These are phyloP conservation scores for Chrysopogon serrulatus DNA, from an alignment of 176 grass and related monocot species.

Conservation along the genomic window DNA sequence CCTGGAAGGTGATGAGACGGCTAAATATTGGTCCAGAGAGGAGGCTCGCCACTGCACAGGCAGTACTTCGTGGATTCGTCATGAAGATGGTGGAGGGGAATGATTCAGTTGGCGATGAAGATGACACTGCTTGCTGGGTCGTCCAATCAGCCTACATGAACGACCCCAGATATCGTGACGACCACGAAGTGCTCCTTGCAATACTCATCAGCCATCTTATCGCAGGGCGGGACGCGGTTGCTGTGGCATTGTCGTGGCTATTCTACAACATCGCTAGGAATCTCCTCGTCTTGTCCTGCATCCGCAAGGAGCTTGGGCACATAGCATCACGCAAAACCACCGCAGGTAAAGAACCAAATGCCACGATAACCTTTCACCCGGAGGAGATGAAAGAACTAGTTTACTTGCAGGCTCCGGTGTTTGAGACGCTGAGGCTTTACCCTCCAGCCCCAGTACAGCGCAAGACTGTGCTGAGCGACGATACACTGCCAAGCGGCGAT, in stretches of 20 bases:
- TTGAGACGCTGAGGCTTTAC: conserved; percentile 32
- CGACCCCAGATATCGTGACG: background rate
- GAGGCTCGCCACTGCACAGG: background rate
- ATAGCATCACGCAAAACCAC: too few species aligned
- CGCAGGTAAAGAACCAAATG: too few species aligned
- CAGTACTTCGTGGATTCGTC: background rate
- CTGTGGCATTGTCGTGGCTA: conserved; percentile 24
- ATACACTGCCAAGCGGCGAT: too few species aligned
- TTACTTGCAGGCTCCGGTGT: conserved; percentile 41
- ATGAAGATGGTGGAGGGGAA: background rate
- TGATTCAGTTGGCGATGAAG: too few species aligned
- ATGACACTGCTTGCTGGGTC: background rate
- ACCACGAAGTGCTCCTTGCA: background rate
- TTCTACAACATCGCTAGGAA: conserved; percentile 26
- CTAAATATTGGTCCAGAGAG: too few species aligned
- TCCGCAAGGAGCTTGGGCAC: conserved; percentile 19
- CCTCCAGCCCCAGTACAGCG: background rate
- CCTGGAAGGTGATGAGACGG: too few species aligned
- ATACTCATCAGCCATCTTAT: conserved; percentile 21
- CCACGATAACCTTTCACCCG: background rate
- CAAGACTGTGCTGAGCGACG: conserved; percentile 6
- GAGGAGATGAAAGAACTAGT: conserved; percentile 13
- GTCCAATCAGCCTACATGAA: background rate
- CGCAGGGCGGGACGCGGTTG: conserved; percentile 23
- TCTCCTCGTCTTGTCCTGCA: background rate